A percentile compares a stretch with the other conserved stretches of the same genome.
These are phyloP conservation scores for Thelephora aurantiotincta DNA, from an alignment of 768 basidiomycete species.

Conservation along the genomic window DNA sequence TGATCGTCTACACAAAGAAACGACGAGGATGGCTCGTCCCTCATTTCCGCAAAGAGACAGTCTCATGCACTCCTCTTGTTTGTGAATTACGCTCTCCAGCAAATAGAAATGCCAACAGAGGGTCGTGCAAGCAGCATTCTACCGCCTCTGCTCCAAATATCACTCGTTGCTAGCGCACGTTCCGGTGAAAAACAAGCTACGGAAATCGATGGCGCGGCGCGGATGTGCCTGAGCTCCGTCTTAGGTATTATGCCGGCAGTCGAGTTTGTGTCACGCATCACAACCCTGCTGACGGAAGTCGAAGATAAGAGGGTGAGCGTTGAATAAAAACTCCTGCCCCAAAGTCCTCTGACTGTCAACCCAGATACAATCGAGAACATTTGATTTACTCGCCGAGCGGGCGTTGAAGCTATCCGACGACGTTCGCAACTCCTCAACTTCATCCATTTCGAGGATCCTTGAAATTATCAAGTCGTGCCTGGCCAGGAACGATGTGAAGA, in stretches of 20 bases:
- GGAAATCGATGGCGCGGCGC: conserved; percentile 32
- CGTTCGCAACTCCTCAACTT: conserved; percentile 35
- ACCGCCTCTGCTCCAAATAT: conserved; percentile 35
- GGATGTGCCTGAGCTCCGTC: conserved; percentile 34
- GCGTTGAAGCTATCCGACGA: conserved; percentile 43
- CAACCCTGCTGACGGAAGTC: conserved; percentile 37
- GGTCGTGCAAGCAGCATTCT: conserved; percentile 14
- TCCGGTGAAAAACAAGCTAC: conserved; percentile 4
- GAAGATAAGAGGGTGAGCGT: conserved; percentile 31
- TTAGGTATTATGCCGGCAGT: conserved; percentile 54
- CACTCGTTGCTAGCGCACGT: conserved; percentile 16
- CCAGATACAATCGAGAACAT: conserved; percentile 52
- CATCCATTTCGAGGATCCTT: conserved; percentile 39
- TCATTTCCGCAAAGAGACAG: conserved; percentile 37
- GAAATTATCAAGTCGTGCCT: conserved; percentile 35
- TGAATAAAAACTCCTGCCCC: too few relatives aligned
- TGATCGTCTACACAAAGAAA: conserved; percentile 25
- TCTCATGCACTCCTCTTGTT: conserved; percentile 58
- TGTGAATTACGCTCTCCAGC: conserved; percentile 36
- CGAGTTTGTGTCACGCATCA: conserved; percentile 48
- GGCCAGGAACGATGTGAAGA: conserved; percentile 23
- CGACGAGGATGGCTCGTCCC: conserved; percentile 37
- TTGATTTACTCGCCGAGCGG: conserved; percentile 56
- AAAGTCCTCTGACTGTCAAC: conserved; percentile 9
- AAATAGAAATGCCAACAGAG: conserved; percentile 11